These are phyloP conservation scores for Sphaerobolus stellatus DNA, from an alignment of 1,284 basidiomycete genomes.

Conservation along the genomic window DNA sequence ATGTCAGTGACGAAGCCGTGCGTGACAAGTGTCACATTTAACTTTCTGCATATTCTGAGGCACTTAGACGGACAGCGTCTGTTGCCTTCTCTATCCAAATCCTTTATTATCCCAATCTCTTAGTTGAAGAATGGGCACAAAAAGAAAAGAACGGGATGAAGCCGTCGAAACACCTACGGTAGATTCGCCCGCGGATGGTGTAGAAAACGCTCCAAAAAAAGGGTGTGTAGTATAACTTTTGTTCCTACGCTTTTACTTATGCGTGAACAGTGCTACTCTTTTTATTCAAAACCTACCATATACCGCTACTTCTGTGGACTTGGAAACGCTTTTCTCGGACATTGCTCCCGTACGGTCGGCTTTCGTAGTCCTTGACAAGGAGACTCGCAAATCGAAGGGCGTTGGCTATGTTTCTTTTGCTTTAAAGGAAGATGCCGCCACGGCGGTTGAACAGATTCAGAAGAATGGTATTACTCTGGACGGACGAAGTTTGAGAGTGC, in stretches of 20 bases:
- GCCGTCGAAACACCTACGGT: too few species aligned
- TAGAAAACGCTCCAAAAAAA: background rate
- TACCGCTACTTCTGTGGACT: conserved; percentile 84
- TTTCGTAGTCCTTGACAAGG: conserved; percentile 86
- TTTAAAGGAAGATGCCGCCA: conserved; percentile 84
- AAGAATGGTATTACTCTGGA: conserved; percentile 57
- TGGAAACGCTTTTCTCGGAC: conserved; percentile 92
- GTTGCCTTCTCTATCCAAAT: too few species aligned
- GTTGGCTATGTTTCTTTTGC: conserved; percentile 98
- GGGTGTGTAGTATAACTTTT: background rate
- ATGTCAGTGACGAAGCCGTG: too few species aligned
- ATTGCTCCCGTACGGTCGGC: conserved; percentile 92
- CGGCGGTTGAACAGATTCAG: conserved; percentile 62
- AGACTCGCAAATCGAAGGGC: conserved; percentile 85
- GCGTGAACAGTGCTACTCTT: conserved; percentile 55
- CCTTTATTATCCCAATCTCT: too few species aligned
- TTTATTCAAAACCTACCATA: conserved; percentile 88
- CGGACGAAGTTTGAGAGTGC: conserved; percentile 69
- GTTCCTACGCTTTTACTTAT: too few species aligned
- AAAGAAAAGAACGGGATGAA: too few species aligned
- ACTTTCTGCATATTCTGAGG: too few species aligned
- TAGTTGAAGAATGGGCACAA: too few species aligned
- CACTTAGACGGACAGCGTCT: too few species aligned
- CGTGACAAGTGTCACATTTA: too few species aligned
- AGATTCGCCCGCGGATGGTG: too few species aligned